Conservation (phyloP, 768 basidiomycete species). For the Boletales sp. region DNA sequence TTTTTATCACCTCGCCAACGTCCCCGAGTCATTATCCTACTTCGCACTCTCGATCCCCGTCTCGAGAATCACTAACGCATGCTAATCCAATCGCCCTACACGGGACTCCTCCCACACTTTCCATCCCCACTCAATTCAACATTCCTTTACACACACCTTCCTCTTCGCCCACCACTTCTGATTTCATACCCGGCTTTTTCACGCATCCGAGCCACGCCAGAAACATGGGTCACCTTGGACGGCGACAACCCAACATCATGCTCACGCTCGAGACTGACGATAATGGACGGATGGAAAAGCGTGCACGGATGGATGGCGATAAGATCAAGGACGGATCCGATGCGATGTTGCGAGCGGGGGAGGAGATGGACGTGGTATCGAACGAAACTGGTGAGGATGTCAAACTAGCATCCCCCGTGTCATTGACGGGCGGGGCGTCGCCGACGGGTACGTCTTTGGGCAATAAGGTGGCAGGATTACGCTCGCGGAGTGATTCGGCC, state of each 20-base stretch:
- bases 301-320: slow-evolving; percentile 18
- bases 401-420: slow-evolving; percentile 22
- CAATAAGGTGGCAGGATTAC: slow-evolving; percentile 18
- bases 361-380: slow-evolving; percentile 25
- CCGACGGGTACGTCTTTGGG: slow-evolving; percentile 9
- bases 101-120: slow-evolving; percentile 9
- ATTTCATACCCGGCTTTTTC: slow-evolving; percentile 12
- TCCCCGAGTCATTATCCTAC: slow-evolving; percentile 32
- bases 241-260: slow-evolving; percentile 27
- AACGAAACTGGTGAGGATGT: slow-evolving; percentile 8
- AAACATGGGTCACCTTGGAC: slow-evolving; percentile 24
- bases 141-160: slow-evolving; percentile 24
- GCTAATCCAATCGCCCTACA: slow-evolving; percentile 5
- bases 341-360: slow-evolving; percentile 8
- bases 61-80: slow-evolving; percentile 17
- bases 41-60: slow-evolving; percentile 18
- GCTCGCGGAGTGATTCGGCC: slow-evolving; percentile 23
- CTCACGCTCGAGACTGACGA: slow-evolving; percentile 27
- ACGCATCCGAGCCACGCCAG: slow-evolving; percentile 18
- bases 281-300: slow-evolving; percentile 22
- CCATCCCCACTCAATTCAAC: slow-evolving; percentile 1
- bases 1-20: slow-evolving; percentile 67
- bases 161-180: slow-evolving; percentile 27
- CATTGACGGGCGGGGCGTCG: slow-evolving; percentile 12
- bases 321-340: slow-evolving; percentile 3